Conservation (phyloP, 2,329 filamentous ascomycete genomes). For the Trichoderma polysporum region DNA sequence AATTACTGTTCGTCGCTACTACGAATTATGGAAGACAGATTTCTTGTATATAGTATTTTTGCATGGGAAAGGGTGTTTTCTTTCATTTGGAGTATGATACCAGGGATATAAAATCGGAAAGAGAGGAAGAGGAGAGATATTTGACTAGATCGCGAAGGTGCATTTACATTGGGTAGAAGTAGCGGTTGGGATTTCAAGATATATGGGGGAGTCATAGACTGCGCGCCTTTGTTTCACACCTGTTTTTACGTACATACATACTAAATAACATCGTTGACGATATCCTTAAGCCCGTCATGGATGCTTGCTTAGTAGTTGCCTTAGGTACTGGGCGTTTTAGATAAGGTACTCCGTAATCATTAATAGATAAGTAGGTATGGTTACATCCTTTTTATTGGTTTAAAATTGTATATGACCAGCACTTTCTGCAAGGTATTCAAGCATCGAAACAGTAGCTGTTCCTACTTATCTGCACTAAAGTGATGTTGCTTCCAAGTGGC, state of each 20-base stretch:
- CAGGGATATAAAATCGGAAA: neutral
- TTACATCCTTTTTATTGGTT: neutral
- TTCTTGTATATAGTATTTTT: slow-evolving; percentile 5
- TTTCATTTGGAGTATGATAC: slow-evolving; percentile 14
- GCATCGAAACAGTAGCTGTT: too few relatives aligned
- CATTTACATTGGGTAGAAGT: slow-evolving; percentile 8
- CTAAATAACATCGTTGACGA: neutral
- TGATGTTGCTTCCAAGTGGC: neutral
- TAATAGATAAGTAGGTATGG: neutral
- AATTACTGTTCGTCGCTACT: neutral
- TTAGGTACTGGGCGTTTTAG: too few relatives aligned
- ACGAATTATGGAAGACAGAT: neutral
- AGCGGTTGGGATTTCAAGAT: neutral
- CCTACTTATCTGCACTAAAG: too few relatives aligned
- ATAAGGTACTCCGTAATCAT: too few relatives aligned
- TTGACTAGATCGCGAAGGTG: neutral
- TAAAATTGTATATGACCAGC: neutral
- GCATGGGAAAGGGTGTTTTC: neutral
- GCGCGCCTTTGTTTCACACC: neutral
- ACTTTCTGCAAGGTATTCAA: neutral
- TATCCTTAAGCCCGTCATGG: neutral
- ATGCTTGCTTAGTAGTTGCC: neutral
- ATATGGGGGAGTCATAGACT: slow-evolving; percentile 2
- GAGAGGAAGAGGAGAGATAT: neutral
- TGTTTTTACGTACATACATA: neutral